A percentile compares a stretch with the other conserved stretches of the same genome.
phyloP scores from a whole-genome alignment of 2,329 filamentous ascomycete genomes.

The Dactylellina sp. region DNA sequence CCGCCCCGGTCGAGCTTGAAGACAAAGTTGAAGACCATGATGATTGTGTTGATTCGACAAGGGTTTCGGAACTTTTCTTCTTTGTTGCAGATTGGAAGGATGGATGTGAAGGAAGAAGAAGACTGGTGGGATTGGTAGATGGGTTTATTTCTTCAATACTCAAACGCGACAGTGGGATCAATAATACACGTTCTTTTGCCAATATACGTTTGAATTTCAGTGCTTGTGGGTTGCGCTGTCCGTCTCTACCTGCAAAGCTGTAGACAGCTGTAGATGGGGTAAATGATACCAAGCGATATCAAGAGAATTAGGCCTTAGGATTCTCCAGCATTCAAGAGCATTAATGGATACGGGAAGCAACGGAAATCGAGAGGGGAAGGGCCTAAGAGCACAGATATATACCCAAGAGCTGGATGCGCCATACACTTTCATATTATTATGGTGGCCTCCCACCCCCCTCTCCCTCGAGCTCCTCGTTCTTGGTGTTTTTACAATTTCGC shows the following conservation, averaged over 20 bases:
- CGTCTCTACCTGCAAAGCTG: background rate
- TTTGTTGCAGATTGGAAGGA: background rate
- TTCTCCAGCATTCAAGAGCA: no score
- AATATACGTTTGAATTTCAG: background rate
- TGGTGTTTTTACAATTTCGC: conserved; percentile 8
- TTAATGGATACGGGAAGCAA: background rate
- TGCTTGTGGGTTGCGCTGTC: background rate
- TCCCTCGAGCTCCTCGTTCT: conserved; percentile 9
- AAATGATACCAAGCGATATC: no score
- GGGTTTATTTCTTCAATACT: background rate
- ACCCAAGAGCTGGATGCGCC: background rate
- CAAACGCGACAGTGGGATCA: background rate
- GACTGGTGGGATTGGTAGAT: background rate
- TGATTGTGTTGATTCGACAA: background rate
- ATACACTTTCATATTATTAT: background rate
- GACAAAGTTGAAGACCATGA: conserved; percentile 2
- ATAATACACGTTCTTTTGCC: background rate
- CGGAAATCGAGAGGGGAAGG: background rate
- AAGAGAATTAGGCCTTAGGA: no score
- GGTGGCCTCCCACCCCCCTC: no score
- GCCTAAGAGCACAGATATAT: background rate
- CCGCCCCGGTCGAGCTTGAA: conserved; percentile 2
- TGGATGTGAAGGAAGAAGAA: no score
- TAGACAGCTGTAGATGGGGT: no score
- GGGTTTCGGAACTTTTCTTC: background rate